Percentiles rank a stretch among this genome's conserved stretches.
These are phyloP conservation scores for Exidia glandulosa DNA, from an alignment of 768 basidiomycete species.

Conservation along the genomic window DNA sequence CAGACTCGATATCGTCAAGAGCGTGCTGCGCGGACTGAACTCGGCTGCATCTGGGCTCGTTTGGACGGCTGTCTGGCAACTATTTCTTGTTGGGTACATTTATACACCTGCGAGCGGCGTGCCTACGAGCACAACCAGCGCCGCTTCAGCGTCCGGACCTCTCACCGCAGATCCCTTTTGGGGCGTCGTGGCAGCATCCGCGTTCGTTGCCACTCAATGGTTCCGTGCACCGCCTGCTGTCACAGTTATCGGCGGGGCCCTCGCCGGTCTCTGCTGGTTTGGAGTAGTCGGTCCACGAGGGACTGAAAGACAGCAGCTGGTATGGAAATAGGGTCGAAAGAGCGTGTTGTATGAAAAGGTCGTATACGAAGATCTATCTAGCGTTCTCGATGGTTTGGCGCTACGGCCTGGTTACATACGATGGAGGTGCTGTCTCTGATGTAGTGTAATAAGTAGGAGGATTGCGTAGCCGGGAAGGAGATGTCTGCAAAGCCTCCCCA, in stretches of 20 bases:
- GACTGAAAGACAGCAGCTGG: too few species aligned
- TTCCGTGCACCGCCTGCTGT: not conserved
- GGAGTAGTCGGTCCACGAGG: not conserved
- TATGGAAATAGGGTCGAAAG: too few species aligned
- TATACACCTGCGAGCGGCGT: not conserved
- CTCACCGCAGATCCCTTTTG: not conserved
- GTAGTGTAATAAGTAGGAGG: too few species aligned
- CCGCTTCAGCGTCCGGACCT: too few species aligned
- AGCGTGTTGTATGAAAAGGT: too few species aligned
- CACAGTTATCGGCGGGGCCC: not conserved
- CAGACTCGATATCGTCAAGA: not conserved
- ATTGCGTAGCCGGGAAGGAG: too few species aligned
- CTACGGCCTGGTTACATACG: too few species aligned
- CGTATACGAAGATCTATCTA: too few species aligned
- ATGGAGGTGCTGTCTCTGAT: too few species aligned
- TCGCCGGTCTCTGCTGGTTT: not conserved
- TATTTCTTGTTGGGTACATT: conserved; percentile 6
- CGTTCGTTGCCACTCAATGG: not conserved
- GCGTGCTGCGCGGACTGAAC: conserved; percentile 4
- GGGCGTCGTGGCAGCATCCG: not conserved
- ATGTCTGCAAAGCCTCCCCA: too few species aligned
- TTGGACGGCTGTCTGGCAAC: conserved; percentile 7
- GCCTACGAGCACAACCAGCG: too few species aligned
- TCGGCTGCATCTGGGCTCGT: conserved; percentile 6
- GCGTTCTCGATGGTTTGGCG: too few species aligned